Conservation (phyloP, 2,329 filamentous ascomycete genomes). For the Dryadomyces sulphureus region DNA sequence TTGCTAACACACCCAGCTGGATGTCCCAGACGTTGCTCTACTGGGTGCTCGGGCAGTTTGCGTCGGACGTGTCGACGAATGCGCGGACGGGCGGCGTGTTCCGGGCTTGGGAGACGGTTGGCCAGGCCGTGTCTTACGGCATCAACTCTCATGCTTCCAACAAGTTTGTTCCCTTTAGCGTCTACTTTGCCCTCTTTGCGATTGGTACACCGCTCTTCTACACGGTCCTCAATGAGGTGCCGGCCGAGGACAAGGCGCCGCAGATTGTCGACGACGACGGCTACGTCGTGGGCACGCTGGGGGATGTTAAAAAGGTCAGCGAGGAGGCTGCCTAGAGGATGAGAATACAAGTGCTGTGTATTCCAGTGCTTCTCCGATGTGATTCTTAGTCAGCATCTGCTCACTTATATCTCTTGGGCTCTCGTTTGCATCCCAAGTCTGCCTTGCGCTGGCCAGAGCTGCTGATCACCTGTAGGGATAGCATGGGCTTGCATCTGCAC, state of each 20-base stretch:
- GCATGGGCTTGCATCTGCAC: too few species aligned
- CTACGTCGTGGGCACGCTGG: neutral
- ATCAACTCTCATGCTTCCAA: neutral
- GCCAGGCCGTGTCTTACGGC: slow-evolving; percentile 1
- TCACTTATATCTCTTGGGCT: too few species aligned
- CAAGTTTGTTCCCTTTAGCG: slow-evolving; percentile 3
- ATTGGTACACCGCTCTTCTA: neutral
- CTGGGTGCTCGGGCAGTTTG: neutral
- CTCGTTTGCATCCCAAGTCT: too few species aligned
- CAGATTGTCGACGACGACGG: neutral
- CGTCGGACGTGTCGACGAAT: neutral
- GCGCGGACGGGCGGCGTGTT: neutral
- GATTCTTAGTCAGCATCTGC: too few species aligned
- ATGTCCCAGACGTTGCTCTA: slow-evolving; percentile 1
- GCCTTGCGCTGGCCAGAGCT: too few species aligned
- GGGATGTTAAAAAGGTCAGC: neutral
- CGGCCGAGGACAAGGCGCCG: neutral
- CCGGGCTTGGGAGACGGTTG: neutral
- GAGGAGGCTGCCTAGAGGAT: too few species aligned
- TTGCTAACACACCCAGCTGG: neutral
- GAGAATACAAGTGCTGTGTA: too few species aligned
- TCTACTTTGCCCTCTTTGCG: slow-evolving; percentile 1
- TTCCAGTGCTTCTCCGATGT: too few species aligned
- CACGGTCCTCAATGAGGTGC: neutral
- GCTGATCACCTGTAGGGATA: too few species aligned